Evolutionary conservation across 495 filamentous ascomycete species (phyloP), one percentile per base, ranked within the genome.

Genomic region (Endocarpon pusillum): DNA sequence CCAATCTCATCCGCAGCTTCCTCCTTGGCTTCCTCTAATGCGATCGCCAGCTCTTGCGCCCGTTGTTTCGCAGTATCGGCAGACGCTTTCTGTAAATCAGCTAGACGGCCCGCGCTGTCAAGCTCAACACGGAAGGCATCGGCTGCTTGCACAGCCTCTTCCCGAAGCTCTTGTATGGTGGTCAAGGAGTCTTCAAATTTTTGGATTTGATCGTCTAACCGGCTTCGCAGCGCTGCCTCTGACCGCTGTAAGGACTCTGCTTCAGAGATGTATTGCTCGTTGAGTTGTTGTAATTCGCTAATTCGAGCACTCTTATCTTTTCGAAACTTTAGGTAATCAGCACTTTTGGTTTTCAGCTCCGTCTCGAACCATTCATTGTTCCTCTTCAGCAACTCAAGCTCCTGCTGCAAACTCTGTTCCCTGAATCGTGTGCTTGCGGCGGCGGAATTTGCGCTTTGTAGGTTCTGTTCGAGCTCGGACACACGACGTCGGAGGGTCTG

Each of bases 221-320:
- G 73, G 34, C 72, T 70, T 45, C 87, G 78, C 30, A 94, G 66
- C 14, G 69, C 68, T 36, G 82, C 75, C 51, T 93, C 82, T 27
- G 71, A 83, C 12, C 78, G 72, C 38, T 75, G 73, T 3, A 89
- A 62, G 7, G 76, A 72, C 33, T 92, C 82, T 27, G 86, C 65
- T 6, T 57, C 78, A 6, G 74, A 71, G 40, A 62, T 73, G 18
- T 78, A 71, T 42, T 96, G 87, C 36, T 94, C 87, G 42, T 86
- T 81, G 32, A 78, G 69, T 11, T 82, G 79, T 49, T 94, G 81
- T 19, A 99, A 71, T 46, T 87, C 79, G 8, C 82, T 61, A 42
- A 94, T 78, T 14, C 80, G 75, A 0, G 81, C 70, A 43, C 75
- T 74, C 64, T 94, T 96, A 50, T 99, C 89, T 45, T 94, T 96